Base-by-base conservation (phyloP, 1,139 yeast species). In the Meyerozyma guilliermondii region DNA sequence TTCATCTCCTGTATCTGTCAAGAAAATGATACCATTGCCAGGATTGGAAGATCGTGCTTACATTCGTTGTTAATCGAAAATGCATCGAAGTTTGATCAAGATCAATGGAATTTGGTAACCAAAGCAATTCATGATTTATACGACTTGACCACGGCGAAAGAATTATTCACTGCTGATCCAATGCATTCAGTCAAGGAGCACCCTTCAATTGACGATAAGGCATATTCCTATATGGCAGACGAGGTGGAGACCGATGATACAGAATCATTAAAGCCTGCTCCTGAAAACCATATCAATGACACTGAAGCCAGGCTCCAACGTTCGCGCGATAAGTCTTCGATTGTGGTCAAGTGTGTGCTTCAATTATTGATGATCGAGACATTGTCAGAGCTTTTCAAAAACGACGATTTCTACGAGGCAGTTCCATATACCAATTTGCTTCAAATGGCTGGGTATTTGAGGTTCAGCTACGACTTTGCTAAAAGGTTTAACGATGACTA, bases 21-120 rank as follows among this genome's bases (percentile, higher is more conserved):
- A 63, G 97, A 91, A 54, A 92, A 92, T 60, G 98, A 92, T 55
- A 89, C 98, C 0, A 91, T 94, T 53, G 95, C 98, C 0, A 76
- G 95, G 54, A 89, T 91, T 51, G 98, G 98, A 17, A 80, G 95
- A 55, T 81, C 92, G 9, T 91, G 98, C 60, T 73, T 92, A 46
- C 83, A 85, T 49, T 87, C 83, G 47, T 71, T 92, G 48, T 74
- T 92, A 46, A 66, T 83, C 26, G 86, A 86, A 49, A 94, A 92
- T 60, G 79, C 83, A 48, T 57, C 64, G n/a, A 80, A 78, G 54
- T 86, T 92, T 54, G 60, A 65, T 22, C 68, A 65, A 10, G 65
- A 63, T 3, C 94, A 94, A 52, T 94, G 99, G 99, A 64, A 62
- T n/a, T 68, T 78, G 56, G 71, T 91, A 23, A 80, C 80, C 8